These are phyloP conservation scores for Amphirosellinia nigrospora DNA, from an alignment of 495 filamentous ascomycete genomes.

Conservation along the genomic window DNA sequence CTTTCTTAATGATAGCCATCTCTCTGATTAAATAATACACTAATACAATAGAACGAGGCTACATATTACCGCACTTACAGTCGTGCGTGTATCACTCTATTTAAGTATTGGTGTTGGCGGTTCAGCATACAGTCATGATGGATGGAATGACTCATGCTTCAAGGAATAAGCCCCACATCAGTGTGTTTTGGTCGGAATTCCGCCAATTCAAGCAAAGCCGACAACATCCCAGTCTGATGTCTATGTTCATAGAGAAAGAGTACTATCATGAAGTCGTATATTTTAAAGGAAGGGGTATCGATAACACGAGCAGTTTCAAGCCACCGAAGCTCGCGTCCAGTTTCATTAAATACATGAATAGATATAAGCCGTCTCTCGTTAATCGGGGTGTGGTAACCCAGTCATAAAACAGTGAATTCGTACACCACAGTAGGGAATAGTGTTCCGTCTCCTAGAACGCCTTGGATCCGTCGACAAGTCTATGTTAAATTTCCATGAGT, in stretches of 20 bases:
- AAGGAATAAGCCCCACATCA: not conserved
- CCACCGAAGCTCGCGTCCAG: conserved; percentile 3
- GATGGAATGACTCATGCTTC: not conserved
- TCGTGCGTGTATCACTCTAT: not conserved
- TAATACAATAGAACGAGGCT: not conserved
- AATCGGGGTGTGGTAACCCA: not conserved
- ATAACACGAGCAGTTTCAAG: conserved; percentile 16
- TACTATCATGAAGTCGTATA: conserved; percentile 24
- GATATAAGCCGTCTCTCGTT: conserved; percentile 11
- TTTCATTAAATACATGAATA: conserved; percentile 17
- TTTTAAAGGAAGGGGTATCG: conserved; percentile 25
- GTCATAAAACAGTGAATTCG: conserved; percentile 7
- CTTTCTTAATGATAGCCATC: conserved; percentile 39
- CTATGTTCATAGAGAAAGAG: not conserved
- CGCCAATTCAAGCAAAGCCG: not conserved
- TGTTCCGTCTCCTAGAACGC: conserved; percentile 9
- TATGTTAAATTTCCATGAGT: conserved; percentile 5
- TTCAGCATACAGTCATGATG: no score
- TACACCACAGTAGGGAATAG: not conserved
- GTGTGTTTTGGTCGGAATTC: conserved; percentile 9
- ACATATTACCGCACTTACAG: not conserved
- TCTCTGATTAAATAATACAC: conserved; percentile 30
- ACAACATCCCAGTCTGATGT: not conserved
- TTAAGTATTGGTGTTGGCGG: not conserved
- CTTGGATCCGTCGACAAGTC: conserved; percentile 14